phyloP scores from a whole-genome alignment of 2,329 filamentous ascomycete genomes.

The Fusarium tjaetaba region DNA sequence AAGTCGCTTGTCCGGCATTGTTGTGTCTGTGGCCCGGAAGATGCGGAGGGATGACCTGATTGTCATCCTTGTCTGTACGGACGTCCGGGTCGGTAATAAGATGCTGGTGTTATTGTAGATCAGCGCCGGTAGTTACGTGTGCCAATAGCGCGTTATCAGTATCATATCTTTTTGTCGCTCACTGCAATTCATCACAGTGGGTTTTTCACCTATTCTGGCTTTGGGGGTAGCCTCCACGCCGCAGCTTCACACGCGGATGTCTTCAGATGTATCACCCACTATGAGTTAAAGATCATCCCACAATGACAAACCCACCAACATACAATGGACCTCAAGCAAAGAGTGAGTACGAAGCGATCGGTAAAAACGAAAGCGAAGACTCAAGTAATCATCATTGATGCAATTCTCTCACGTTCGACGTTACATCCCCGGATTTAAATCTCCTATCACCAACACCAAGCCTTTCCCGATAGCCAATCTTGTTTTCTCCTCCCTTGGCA shows the following conservation, averaged over 20 bases:
- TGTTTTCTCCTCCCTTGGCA: constrained; percentile 15
- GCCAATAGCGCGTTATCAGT: neutral
- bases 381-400: neutral
- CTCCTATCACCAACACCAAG: neutral
- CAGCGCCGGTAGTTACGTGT: neutral
- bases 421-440: neutral
- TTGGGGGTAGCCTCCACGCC: neutral
- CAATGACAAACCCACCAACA: neutral
- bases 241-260: neutral
- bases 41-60: neutral
- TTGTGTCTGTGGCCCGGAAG: neutral
- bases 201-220: neutral
- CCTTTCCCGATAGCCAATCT: neutral
- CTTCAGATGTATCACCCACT: neutral
- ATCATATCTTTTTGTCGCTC: neutral
- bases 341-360: neutral
- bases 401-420: neutral
- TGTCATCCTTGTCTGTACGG: neutral
- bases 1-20: neutral
- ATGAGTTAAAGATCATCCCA: neutral
- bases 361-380: neutral
- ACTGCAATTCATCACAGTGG: too few species aligned
- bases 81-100: neutral
- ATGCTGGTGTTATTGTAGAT: neutral
- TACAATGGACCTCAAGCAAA: too few species aligned